Evolutionary conservation across 2,329 filamentous ascomycete species (phyloP), one percentile per base, ranked within the genome.

Genomic region (Fusarium miscanthi): DNA sequence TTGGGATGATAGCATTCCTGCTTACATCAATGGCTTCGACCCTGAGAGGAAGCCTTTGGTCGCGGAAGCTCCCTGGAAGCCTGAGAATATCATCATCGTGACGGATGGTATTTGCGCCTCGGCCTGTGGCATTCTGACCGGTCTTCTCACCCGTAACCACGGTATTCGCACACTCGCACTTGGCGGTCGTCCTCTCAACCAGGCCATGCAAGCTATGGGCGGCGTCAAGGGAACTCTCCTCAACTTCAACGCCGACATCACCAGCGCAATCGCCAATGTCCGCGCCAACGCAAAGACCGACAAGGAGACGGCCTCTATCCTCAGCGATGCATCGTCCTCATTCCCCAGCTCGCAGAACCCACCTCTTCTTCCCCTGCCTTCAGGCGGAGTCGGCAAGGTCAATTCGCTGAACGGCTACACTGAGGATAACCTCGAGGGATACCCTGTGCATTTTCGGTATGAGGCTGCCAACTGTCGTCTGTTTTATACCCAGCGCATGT

Each of bases 201-300:
- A 81, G 0, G 85, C 87, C 2, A 92, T 91, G 82, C 89, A 92
- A 81, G 86, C 85, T 8, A 84, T 91, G 23, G 90, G 90, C n/a
- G 91, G 90, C n/a, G 86, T 89, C 52, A 90, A 91, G 74, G 91
- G 91, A 37, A 82, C 74, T 67, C 5, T 80, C 74, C 69, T 72
- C 52, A 65, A 52, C 17, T 58, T 57, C 59, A 64, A 73, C 59
- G 35, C 56, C 1, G 70, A 76, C 21, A 64, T 77, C 14, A 33
- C 67, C 14, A 41, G 23, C 6, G 56, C 58, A 13, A 63, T 69
- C 2, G 33, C 58, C 11, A 14, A 40, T 12, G 66, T 74, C 27
- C 40, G 23, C 59, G 70, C 23, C 41, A 66, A 23, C 49, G 75
- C 46, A 64, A 58, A 40, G 63, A 66, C 59, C 16, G 33, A 73